phyloP scores from a whole-genome alignment of 192 early-diverging fungal genomes.

The Thamnidium elegans region DNA sequence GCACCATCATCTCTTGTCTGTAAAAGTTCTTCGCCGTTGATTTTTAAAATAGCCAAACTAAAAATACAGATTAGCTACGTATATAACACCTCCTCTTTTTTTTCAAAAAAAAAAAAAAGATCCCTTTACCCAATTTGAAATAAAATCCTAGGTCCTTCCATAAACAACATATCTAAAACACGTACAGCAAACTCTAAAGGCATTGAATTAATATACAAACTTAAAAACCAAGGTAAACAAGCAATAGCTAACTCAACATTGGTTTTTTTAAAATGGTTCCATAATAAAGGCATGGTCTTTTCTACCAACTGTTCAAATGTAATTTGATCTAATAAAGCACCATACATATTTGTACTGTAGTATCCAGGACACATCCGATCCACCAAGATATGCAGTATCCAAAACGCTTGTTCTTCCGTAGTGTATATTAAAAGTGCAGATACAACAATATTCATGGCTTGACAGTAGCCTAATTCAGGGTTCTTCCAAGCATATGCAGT shows the following conservation, averaged over 20 bases:
- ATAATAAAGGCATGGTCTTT: constrained; percentile 89
- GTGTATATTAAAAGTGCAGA: constrained; percentile 91
- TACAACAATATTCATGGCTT: constrained; percentile 99
- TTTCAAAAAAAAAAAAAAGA: background rate
- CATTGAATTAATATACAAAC: constrained; percentile 95
- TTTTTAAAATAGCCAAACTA: constrained; percentile 79
- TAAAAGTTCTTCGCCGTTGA: constrained; percentile 79
- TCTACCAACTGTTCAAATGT: constrained; percentile 89
- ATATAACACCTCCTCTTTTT: background rate
- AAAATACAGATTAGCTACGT: background rate
- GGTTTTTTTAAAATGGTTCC: constrained; percentile 75
- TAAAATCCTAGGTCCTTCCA: constrained; percentile 94
- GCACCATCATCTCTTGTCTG: constrained; percentile 68
- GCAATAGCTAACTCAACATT: constrained; percentile 97
- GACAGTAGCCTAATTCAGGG: constrained; percentile 97
- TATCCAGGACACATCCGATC: constrained; percentile 92
- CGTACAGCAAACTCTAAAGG: constrained; percentile 85
- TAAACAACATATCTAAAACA: constrained; percentile 95
- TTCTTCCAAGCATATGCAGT: constrained; percentile 82
- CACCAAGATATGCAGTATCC: constrained; percentile 87
- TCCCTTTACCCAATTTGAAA: constrained; percentile 81
- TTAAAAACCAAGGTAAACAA: constrained; percentile 97
- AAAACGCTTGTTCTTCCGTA: constrained; percentile 97
- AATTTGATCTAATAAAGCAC: constrained; percentile 92
- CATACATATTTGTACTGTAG: constrained; percentile 97